Evolutionary conservation across 1,284 basidiomycete genomes (phyloP).

Genomic region (Grifola frondosa): DNA sequence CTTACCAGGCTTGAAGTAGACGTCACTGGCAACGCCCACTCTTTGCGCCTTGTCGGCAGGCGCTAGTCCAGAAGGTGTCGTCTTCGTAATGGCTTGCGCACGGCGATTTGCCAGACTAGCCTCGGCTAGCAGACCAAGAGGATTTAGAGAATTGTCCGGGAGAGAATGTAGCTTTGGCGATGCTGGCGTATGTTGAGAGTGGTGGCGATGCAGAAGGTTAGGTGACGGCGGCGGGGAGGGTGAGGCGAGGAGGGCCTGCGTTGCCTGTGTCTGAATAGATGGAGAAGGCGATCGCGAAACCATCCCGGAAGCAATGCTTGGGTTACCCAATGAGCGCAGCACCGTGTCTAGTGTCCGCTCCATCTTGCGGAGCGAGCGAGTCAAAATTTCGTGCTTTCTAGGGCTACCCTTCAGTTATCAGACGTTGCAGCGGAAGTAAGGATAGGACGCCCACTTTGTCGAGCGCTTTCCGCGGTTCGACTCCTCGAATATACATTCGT

Average conservation of each 20-base stretch:
- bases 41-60: constrained; percentile 35
- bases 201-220: constrained; percentile 21
- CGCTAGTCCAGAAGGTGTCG: constrained; percentile 15
- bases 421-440: constrained; percentile 4
- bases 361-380: constrained; percentile 89
- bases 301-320: constrained; percentile 75
- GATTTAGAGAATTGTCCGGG: constrained; percentile 89
- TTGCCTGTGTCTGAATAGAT: constrained; percentile 47
- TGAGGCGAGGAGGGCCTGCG: constrained; percentile 60
- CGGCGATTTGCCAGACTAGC: constrained; percentile 86
- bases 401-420: constrained; percentile 35
- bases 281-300: constrained; percentile 82
- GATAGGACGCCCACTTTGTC: constrained; percentile 60
- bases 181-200: constrained; percentile 34
- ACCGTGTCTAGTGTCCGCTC: constrained; percentile 90
- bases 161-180: constrained; percentile 84
- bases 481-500: constrained; percentile 94
- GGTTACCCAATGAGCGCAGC: constrained; percentile 79
- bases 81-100: constrained; percentile 37
- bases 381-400: constrained; percentile 86
- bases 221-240: constrained; percentile 51
- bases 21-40: constrained; percentile 84
- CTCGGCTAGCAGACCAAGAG: constrained; percentile 87
- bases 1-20: constrained; percentile 92
- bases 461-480: constrained; percentile 92